These are phyloP conservation scores for Phyllosticta citrichinensis DNA, from an alignment of 2,329 filamentous ascomycete species.

Conservation along the genomic window DNA sequence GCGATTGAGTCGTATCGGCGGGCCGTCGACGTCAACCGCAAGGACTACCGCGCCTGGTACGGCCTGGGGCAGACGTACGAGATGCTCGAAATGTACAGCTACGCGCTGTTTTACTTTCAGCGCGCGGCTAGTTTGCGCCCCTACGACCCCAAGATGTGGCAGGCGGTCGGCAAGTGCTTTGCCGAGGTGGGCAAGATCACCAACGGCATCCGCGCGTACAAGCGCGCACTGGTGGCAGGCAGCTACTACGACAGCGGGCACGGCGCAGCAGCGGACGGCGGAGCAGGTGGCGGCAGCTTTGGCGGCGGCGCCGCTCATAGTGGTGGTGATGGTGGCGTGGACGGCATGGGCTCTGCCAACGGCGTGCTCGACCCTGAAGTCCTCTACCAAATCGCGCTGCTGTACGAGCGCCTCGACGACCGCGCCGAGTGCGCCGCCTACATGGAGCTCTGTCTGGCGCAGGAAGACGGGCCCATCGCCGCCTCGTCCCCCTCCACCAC, in stretches of 20 bases:
- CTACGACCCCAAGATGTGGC: conserved; percentile 98
- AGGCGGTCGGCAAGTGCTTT: conserved; percentile 85
- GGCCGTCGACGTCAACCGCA: conserved; percentile 89
- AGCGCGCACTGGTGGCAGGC: conserved; percentile 80
- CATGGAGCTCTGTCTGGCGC: conserved; percentile 91
- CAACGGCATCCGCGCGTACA: conserved; percentile 93
- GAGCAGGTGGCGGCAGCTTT: conserved; percentile 30
- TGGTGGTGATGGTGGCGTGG: conserved; percentile 42
- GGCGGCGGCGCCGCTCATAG: too few species aligned
- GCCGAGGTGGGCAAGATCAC: conserved; percentile 76
- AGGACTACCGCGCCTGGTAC: conserved; percentile 97
- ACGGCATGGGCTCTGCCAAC: conserved; percentile 22
- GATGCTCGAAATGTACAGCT: conserved; percentile 94
- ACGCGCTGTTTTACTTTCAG: conserved; percentile 96
- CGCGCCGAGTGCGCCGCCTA: conserved; percentile 76
- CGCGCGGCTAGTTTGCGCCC: conserved; percentile 86
- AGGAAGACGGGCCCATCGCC: conserved; percentile 59
- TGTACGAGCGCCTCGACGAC: conserved; percentile 75
- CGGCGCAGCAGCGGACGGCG: conserved; percentile 34
- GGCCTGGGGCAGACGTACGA: conserved; percentile 95
- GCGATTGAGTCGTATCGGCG: conserved; percentile 95
- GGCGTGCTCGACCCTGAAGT: conserved; percentile 78
- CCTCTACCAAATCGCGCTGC: conserved; percentile 75
- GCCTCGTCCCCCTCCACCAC: neutral
- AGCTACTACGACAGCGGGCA: conserved; percentile 69